Evolutionary conservation across 495 filamentous ascomycete species (phyloP), one percentile per base, ranked within the genome.

Genomic region (Glarea lozoyensis): DNA sequence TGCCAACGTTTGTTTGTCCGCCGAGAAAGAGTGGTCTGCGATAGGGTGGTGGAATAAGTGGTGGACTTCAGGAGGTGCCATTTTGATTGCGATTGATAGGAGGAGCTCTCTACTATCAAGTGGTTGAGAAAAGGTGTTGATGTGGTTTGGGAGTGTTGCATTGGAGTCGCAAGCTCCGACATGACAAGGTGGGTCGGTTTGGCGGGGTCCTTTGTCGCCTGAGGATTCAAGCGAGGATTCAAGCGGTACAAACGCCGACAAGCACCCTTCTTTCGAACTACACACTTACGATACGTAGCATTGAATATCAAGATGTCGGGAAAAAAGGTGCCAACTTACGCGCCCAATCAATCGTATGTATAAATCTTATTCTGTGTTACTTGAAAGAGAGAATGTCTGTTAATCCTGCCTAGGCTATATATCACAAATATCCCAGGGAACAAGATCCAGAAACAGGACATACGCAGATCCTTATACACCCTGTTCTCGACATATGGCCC

Each of bases 21-120:
- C 79, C 41, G 87, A 94, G 75, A 97, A 98, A 17, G 92, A 94
- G 65, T 98, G 92, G 67, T 98, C 92, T 30, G 89, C 84, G 56
- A 98, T 95, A 50, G 90, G 87, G 48, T 84, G 78, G 64, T 98
- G 88, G 67, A 97, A 97, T 42, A 98, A 85, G 58, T 96, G 92
- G 64, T 98, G 86, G 38, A 90, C 83, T 67, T 97, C 86, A 44
- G 90, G 85, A 45, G 80, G 53, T 34, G 84, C 71, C 90, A 96
- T 97, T 53, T 35, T 27, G 11, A 30, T 21, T 39, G 18, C 42
- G 11, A 46, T 63, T 64, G 86, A 86, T 90, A 96, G 92, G 92
- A 98, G 90, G 78, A 84, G 76, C 89, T 94, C 93, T 98, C 92
- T 81, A 98, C 92, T 95, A 94, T 77, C 86, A 76, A 73, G 17